Evolutionary conservation across 257 asterid genomes (phyloP).

Genomic region (Cordia subcordata): DNA sequence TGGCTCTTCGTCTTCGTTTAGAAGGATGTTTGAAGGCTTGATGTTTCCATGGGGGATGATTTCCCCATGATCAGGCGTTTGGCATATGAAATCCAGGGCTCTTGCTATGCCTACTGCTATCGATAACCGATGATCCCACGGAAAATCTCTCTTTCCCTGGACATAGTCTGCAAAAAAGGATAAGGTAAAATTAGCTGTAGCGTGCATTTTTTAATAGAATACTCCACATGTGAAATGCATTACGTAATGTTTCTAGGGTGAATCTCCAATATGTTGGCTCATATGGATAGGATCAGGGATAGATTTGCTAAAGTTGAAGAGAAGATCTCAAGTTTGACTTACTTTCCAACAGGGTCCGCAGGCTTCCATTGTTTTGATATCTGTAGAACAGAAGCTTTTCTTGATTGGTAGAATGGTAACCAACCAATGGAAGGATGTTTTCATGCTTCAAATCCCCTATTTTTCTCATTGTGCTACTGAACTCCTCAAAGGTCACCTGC

Average conservation of each 20-base stretch:
- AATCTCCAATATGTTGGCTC: not conserved
- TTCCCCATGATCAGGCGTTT: conserved; percentile 7
- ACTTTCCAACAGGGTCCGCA: conserved; percentile 31
- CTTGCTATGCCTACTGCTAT: conserved; percentile 42
- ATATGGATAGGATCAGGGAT: not conserved
- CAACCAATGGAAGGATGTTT: conserved; percentile 34
- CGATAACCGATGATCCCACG: conserved; percentile 37
- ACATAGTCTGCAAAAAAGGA: conserved; percentile 22
- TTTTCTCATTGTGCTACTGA: conserved; percentile 31
- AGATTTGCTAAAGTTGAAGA: not conserved
- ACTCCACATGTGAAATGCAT: conserved; percentile 11
- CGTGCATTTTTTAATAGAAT: too few species aligned
- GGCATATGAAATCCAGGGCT: conserved; percentile 32
- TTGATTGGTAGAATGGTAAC: conserved; percentile 27
- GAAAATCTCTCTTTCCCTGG: conserved; percentile 30
- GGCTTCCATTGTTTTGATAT: conserved; percentile 41
- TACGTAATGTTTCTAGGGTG: not conserved
- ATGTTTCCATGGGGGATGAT: conserved; percentile 46
- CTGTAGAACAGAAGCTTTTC: conserved; percentile 39
- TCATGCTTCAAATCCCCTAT: conserved; percentile 42
- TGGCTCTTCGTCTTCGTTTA: conserved; percentile 27
- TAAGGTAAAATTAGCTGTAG: conserved; percentile 6
- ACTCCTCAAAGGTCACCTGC: conserved; percentile 27
- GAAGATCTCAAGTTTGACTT: not conserved
- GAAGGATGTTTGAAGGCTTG: conserved; percentile 41